phyloP scores from a whole-genome alignment of 2,329 filamentous ascomycete genomes.

The Rosellinia necatrix region DNA sequence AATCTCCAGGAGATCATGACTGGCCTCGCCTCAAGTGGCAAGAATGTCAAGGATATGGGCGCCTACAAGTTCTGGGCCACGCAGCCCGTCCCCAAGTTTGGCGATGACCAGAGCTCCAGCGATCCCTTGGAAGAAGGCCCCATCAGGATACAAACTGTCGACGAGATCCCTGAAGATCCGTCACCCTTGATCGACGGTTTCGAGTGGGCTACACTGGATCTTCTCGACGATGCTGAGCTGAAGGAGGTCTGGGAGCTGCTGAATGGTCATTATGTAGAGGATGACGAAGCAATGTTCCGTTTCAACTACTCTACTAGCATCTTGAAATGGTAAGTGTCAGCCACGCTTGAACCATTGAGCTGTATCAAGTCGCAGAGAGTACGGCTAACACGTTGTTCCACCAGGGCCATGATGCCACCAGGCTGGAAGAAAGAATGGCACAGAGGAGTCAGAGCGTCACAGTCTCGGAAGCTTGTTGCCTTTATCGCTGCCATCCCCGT shows the following conservation, averaged over 20 bases:
- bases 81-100: constrained; percentile 89
- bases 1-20: constrained; percentile 75
- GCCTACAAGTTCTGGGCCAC: constrained; percentile 99
- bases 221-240: constrained; percentile 76
- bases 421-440: constrained; percentile 96
- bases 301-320: constrained; percentile 94
- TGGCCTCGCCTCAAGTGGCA: constrained; percentile 74
- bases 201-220: constrained; percentile 91
- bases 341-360: not conserved
- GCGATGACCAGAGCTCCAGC: constrained; percentile 56
- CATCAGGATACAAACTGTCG: constrained; percentile 78
- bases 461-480: constrained; percentile 85
- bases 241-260: constrained; percentile 91
- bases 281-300: constrained; percentile 94
- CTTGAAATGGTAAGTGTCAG: constrained; percentile 74
- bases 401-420: constrained; percentile 90
- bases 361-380: not conserved
- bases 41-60: constrained; percentile 95
- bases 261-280: constrained; percentile 94
- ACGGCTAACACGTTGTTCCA: constrained; percentile 4
- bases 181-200: constrained; percentile 79
- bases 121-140: constrained; percentile 74
- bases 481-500: constrained; percentile 96
- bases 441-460: constrained; percentile 83
- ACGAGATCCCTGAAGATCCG: constrained; percentile 78